Conservation (phyloP, 1,284 basidiomycete species). For the Erythrobasidium hasegawianum region DNA sequence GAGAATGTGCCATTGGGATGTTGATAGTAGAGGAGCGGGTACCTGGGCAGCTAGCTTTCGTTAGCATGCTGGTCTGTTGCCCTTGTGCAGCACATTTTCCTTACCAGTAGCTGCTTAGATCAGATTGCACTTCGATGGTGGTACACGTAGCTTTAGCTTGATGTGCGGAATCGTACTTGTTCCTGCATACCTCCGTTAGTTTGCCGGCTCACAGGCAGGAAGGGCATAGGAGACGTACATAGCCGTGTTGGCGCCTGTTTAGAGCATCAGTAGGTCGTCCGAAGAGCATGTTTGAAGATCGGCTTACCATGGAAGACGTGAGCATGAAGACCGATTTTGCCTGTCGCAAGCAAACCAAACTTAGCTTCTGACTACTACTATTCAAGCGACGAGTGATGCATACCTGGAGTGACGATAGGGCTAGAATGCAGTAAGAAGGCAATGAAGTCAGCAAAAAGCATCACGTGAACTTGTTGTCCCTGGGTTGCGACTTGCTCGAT, state of each 20-base stretch:
- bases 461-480: too few relatives aligned
- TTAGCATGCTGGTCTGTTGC: too few relatives aligned
- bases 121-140: not conserved
- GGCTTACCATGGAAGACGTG: not conserved
- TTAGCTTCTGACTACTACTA: too few relatives aligned
- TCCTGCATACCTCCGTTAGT: not conserved
- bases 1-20: slow-evolving; percentile 44
- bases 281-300: not conserved
- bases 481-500: not conserved
- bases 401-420: not conserved
- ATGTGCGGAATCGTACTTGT: not conserved
- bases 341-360: not conserved
- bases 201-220: not conserved
- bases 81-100: too few relatives aligned
- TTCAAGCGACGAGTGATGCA: not conserved
- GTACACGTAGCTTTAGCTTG: not conserved
- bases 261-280: not conserved
- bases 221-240: not conserved
- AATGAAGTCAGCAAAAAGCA: too few relatives aligned
- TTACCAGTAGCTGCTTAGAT: not conserved
- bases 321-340: not conserved
- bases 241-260: not conserved
- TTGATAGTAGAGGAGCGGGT: slow-evolving; percentile 50
- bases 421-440: not conserved
- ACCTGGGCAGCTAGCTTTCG: too few relatives aligned